These are phyloP conservation scores for Magnaporthales sp. DNA, from an alignment of 2,329 filamentous ascomycete species.

Conservation along the genomic window DNA sequence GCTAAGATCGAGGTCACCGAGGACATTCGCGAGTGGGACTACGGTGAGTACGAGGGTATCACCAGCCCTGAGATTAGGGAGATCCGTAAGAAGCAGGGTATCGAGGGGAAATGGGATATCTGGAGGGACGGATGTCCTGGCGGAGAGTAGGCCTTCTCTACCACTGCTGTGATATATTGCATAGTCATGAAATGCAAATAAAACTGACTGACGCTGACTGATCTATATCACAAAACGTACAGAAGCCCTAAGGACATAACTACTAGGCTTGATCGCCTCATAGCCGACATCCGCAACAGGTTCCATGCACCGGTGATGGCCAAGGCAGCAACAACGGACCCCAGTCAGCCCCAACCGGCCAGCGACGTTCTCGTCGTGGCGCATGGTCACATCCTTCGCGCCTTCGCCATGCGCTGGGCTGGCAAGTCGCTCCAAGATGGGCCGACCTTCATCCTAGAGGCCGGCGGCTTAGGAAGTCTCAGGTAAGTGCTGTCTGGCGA, in stretches of 20 bases:
- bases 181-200: background rate
- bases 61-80: slow-evolving; percentile 61
- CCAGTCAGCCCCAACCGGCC: slow-evolving; percentile 9
- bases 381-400: slow-evolving; percentile 82
- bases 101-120: slow-evolving; percentile 64
- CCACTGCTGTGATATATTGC: background rate
- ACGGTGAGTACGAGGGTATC: slow-evolving; percentile 79
- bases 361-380: slow-evolving; percentile 73
- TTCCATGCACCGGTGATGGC: slow-evolving; percentile 57
- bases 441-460: slow-evolving; percentile 75
- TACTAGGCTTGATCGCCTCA: slow-evolving; percentile 63
- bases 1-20: slow-evolving; percentile 61
- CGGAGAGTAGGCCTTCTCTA: slow-evolving; percentile 56
- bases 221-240: background rate
- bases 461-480: slow-evolving; percentile 73
- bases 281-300: slow-evolving; percentile 61
- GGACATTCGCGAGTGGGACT: slow-evolving; percentile 78
- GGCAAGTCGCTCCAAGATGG: slow-evolving; percentile 65
- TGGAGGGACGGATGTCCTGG: slow-evolving; percentile 83
- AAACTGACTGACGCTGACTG: background rate
- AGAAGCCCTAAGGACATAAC: slow-evolving; percentile 67
- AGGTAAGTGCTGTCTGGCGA: slow-evolving; percentile 40
- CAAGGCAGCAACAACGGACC: slow-evolving; percentile 25
- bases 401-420: slow-evolving; percentile 82
- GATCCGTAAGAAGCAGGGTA: slow-evolving; percentile 46